phyloP scores from a whole-genome alignment of 257 asterid species.

The Penstemon newberryi region DNA sequence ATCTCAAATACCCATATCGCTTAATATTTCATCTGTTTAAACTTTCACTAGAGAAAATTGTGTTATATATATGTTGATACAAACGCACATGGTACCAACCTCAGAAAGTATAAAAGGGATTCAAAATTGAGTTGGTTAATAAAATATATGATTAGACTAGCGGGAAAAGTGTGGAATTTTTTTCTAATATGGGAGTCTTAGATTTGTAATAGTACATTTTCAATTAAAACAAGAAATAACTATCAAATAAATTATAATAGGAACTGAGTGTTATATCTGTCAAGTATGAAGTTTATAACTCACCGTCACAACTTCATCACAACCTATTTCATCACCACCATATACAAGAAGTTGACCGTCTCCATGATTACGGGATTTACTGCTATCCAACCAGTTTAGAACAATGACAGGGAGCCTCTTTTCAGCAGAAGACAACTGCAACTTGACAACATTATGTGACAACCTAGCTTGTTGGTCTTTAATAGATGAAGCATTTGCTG shows the following conservation, averaged over 20 bases:
- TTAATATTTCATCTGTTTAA: slow-evolving; percentile 20
- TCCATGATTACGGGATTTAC: slow-evolving; percentile 50
- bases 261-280: slow-evolving; percentile 12
- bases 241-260: neutral
- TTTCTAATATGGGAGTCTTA: neutral
- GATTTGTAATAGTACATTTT: slow-evolving; percentile 5
- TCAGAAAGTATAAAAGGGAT: neutral
- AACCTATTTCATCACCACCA: slow-evolving; percentile 92
- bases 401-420: slow-evolving; percentile 89
- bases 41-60: slow-evolving; percentile 19
- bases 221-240: neutral
- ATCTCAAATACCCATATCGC: slow-evolving; percentile 9
- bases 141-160: slow-evolving; percentile 1
- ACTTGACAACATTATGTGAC: slow-evolving; percentile 63
- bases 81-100: neutral
- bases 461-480: slow-evolving; percentile 48
- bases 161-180: slow-evolving; percentile 14
- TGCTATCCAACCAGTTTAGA: slow-evolving; percentile 65
- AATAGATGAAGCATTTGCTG: slow-evolving; percentile 41
- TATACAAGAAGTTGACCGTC: slow-evolving; percentile 77
- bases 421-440: slow-evolving; percentile 74
- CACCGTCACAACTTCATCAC: slow-evolving; percentile 84
- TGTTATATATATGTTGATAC: slow-evolving; percentile 18
- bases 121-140: neutral
- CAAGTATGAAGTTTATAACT: slow-evolving; percentile 35